These are phyloP conservation scores for Cercospora sp. DNA, from an alignment of 2,329 filamentous ascomycete genomes.

Conservation along the genomic window DNA sequence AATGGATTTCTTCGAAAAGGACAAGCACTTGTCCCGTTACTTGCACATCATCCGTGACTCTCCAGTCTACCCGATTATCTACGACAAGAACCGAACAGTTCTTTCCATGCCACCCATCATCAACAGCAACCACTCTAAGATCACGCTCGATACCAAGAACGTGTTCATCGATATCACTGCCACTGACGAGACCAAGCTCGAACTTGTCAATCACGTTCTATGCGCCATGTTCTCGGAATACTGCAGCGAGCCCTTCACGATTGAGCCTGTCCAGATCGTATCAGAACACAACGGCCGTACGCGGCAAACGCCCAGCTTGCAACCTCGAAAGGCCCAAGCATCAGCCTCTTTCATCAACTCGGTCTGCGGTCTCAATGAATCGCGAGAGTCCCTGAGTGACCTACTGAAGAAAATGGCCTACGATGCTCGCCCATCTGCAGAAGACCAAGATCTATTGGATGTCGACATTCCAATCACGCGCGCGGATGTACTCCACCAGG, in stretches of 20 bases:
- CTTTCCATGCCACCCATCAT: slow-evolving; percentile 97
- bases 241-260: slow-evolving; percentile 81
- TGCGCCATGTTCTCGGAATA: slow-evolving; percentile 97
- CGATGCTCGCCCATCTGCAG: slow-evolving; percentile 71
- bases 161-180: slow-evolving; percentile 97
- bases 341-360: slow-evolving; percentile 92
- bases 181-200: slow-evolving; percentile 91
- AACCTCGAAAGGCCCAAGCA: slow-evolving; percentile 73
- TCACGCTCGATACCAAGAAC: slow-evolving; percentile 85
- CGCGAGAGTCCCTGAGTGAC: slow-evolving; percentile 72
- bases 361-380: slow-evolving; percentile 79
- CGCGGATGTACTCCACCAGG: slow-evolving; percentile 92
- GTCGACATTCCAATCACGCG: slow-evolving; percentile 84
- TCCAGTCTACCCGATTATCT: slow-evolving; percentile 93
- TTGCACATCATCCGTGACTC: slow-evolving; percentile 93
- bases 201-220: slow-evolving; percentile 93
- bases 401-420: slow-evolving; percentile 89
- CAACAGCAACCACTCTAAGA: slow-evolving; percentile 96
- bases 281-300: slow-evolving; percentile 88
- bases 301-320: slow-evolving; percentile 76
- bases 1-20: slow-evolving; percentile 92
- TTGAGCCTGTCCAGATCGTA: slow-evolving; percentile 89
- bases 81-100: slow-evolving; percentile 81
- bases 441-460: slow-evolving; percentile 67
- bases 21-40: slow-evolving; percentile 86